These are phyloP conservation scores for Termitomyces sp. DNA, from an alignment of 768 basidiomycete species.

Conservation along the genomic window DNA sequence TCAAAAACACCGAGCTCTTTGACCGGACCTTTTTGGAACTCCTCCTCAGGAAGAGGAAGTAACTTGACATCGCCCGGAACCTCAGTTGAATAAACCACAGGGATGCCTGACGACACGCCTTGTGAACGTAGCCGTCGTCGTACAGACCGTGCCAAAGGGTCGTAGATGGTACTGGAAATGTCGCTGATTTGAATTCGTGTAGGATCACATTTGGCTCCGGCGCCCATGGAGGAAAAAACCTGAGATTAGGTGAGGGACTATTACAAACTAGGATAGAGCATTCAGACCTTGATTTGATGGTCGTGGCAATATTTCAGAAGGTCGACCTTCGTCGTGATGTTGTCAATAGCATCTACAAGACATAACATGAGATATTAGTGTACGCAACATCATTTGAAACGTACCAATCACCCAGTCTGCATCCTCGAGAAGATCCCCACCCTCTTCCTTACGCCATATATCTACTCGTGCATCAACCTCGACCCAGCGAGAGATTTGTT, in stretches of 20 bases:
- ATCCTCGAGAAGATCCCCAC: constrained; percentile 68
- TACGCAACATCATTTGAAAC: constrained; percentile 14
- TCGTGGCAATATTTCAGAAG: constrained; percentile 86
- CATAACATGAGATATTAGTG: constrained; percentile 4
- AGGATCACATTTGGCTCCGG: constrained; percentile 91
- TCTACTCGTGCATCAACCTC: constrained; percentile 82
- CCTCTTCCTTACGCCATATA: constrained; percentile 83
- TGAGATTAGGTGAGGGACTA: constrained; percentile 34
- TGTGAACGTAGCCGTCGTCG: constrained; percentile 67
- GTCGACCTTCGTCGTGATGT: constrained; percentile 95
- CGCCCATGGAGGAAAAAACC: constrained; percentile 98
- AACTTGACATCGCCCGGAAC: constrained; percentile 85
- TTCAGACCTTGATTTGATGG: constrained; percentile 66
- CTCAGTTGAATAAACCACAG: constrained; percentile 95
- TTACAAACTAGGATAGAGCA: not conserved
- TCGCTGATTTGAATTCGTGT: constrained; percentile 95
- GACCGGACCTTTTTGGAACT: constrained; percentile 85
- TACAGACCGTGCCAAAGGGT: constrained; percentile 91
- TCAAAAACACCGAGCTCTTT: constrained; percentile 88
- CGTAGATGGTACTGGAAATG: constrained; percentile 89
- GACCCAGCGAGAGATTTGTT: constrained; percentile 79
- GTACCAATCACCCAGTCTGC: constrained; percentile 93
- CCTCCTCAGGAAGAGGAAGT: constrained; percentile 87
- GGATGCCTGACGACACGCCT: constrained; percentile 64
- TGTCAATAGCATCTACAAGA: constrained; percentile 88